A percentile compares a stretch with the other conserved stretches of the same genome.
These are phyloP conservation scores for Mycena indigotica DNA, from an alignment of 768 basidiomycete species.

Conservation along the genomic window DNA sequence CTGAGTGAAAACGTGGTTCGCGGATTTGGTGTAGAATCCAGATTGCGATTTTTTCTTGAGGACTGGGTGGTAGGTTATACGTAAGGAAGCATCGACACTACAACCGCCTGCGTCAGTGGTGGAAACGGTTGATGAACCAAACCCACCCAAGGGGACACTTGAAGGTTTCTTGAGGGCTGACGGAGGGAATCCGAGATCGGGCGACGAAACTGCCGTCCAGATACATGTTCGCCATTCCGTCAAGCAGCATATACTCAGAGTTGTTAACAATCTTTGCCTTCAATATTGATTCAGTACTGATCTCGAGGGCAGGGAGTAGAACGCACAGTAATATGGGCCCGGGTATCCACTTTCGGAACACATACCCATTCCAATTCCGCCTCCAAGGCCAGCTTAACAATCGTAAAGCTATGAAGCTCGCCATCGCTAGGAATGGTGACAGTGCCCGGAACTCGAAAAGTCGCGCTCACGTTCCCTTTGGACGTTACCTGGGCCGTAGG, in stretches of 20 bases:
- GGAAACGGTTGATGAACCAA: background rate
- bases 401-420: conserved; percentile 31
- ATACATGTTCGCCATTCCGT: conserved; percentile 30
- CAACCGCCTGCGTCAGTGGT: too few relatives aligned
- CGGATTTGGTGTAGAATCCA: conserved; percentile 27
- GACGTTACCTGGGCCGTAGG: conserved; percentile 11
- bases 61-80: conserved; percentile 29
- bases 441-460: conserved; percentile 30
- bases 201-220: conserved; percentile 35
- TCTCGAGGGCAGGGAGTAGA: background rate
- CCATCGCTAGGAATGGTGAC: conserved; percentile 31
- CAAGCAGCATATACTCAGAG: conserved; percentile 30
- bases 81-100: conserved; percentile 31
- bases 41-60: conserved; percentile 27
- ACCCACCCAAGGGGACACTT: conserved; percentile 33
- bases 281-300: background rate
- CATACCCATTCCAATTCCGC: conserved; percentile 32
- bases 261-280: conserved; percentile 34
- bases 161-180: conserved; percentile 34
- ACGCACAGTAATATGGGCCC: conserved; percentile 29
- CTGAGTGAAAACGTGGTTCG: conserved; percentile 27
- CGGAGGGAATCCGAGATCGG: conserved; percentile 24
- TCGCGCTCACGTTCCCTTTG: conserved; percentile 29
- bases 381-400: conserved; percentile 26
- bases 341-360: conserved; percentile 31